A percentile compares a stretch with the other conserved stretches of the same genome.
phyloP scores from a whole-genome alignment of 352 stramenopile genomes.

The Globisporangium paddicum region DNA sequence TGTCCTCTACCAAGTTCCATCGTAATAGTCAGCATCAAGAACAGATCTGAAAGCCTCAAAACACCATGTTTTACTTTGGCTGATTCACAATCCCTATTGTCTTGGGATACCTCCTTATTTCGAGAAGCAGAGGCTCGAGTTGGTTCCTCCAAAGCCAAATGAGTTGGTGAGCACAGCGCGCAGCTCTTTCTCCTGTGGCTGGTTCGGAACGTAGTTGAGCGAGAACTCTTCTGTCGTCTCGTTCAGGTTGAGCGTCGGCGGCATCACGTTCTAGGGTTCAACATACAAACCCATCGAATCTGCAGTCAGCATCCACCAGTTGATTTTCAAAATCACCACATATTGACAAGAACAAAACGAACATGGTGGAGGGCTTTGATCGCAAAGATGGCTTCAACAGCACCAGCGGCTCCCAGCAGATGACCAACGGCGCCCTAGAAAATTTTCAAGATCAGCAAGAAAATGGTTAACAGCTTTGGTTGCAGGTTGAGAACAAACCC shows the following conservation, averaged over 20 bases:
- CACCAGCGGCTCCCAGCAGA: slow-evolving; percentile 94
- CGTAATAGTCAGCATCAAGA: slow-evolving; percentile 8
- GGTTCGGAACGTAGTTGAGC: slow-evolving; percentile 78
- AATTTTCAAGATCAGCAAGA: neutral
- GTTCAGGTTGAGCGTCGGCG: slow-evolving; percentile 93
- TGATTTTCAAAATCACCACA: neutral
- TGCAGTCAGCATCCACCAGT: neutral
- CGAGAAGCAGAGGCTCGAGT: slow-evolving; percentile 82
- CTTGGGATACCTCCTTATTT: slow-evolving; percentile 30
- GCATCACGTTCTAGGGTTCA: slow-evolving; percentile 72
- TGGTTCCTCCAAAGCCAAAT: slow-evolving; percentile 98
- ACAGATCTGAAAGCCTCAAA: neutral
- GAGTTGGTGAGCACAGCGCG: slow-evolving; percentile 91
- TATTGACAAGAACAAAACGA: slow-evolving; percentile 9
- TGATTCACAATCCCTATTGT: neutral
- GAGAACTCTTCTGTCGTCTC: slow-evolving; percentile 74
- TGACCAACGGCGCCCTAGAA: slow-evolving; percentile 92
- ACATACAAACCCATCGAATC: neutral
- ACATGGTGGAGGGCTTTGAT: slow-evolving; percentile 91
- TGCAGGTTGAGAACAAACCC: too few species aligned
- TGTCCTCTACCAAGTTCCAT: slow-evolving; percentile 25
- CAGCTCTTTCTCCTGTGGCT: slow-evolving; percentile 68
- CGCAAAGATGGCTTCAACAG: slow-evolving; percentile 94
- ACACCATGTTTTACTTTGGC: neutral
- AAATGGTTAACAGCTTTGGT: neutral